These are phyloP conservation scores for Malus hybrid DNA, from an alignment of 331 rosid species.

Conservation along the genomic window DNA sequence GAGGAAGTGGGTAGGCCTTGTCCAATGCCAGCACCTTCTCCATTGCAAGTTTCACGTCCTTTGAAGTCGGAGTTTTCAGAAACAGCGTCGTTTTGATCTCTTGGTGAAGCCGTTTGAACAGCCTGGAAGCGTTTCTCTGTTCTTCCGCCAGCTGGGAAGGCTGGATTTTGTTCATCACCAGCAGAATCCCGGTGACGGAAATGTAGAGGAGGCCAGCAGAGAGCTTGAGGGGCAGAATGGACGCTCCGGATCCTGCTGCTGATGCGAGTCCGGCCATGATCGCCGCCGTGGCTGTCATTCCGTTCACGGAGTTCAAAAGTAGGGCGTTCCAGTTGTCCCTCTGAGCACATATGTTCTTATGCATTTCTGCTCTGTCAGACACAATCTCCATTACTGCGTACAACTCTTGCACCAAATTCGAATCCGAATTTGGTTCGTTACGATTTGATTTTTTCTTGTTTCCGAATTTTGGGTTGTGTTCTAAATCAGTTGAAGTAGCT, in stretches of 20 bases:
- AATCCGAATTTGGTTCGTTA: neutral
- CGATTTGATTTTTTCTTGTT: neutral
- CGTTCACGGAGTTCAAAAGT: slow-evolving; percentile 33
- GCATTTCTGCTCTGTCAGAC: slow-evolving; percentile 66
- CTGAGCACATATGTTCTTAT: slow-evolving; percentile 52
- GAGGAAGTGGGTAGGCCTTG: slow-evolving; percentile 70
- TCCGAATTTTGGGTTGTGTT: neutral
- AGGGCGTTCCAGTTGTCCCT: slow-evolving; percentile 42
- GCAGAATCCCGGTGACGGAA: slow-evolving; percentile 48
- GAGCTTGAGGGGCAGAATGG: slow-evolving; percentile 29
- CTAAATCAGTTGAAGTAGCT: slow-evolving; percentile 1
- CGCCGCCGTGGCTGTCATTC: slow-evolving; percentile 41
- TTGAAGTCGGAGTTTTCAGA: slow-evolving; percentile 15
- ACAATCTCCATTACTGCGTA: slow-evolving; percentile 48
- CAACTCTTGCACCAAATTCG: slow-evolving; percentile 26
- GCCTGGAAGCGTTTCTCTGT: slow-evolving; percentile 63
- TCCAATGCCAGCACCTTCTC: slow-evolving; percentile 55
- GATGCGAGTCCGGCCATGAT: slow-evolving; percentile 35
- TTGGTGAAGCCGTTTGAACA: slow-evolving; percentile 48
- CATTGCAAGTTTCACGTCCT: slow-evolving; percentile 37
- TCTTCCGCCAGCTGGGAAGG: slow-evolving; percentile 57
- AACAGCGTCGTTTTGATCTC: slow-evolving; percentile 44
- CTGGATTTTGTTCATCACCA: slow-evolving; percentile 51
- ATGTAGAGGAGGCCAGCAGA: slow-evolving; percentile 32
- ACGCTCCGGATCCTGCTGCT: slow-evolving; percentile 6